These are phyloP conservation scores for Jacaranda copaia DNA, from an alignment of 257 asterid genomes.

Conservation along the genomic window DNA sequence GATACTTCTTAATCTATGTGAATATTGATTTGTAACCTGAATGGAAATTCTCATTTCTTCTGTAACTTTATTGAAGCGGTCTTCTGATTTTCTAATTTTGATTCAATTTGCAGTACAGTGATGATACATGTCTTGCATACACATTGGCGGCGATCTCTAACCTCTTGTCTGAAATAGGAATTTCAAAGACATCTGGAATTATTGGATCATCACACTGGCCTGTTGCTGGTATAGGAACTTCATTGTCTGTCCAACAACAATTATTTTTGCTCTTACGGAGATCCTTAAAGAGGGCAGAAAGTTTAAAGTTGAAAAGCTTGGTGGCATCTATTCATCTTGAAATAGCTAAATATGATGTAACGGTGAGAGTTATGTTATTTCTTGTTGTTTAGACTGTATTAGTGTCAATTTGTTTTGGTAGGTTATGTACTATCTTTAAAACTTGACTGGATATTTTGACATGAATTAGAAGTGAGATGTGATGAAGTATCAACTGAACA, in stretches of 20 bases:
- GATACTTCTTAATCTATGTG: constrained; percentile 6
- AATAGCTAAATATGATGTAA: constrained; percentile 83
- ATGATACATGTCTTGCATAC: constrained; percentile 92
- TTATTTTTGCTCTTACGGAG: constrained; percentile 86
- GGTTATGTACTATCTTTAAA: background rate
- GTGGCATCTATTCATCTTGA: constrained; percentile 92
- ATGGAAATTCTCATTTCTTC: background rate
- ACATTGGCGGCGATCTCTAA: constrained; percentile 87
- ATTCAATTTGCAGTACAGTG: constrained; percentile 73
- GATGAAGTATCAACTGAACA: background rate
- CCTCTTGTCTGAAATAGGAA: constrained; percentile 81
- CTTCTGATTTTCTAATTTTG: constrained; percentile 29
- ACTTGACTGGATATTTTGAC: constrained; percentile 6
- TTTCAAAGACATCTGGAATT: constrained; percentile 77
- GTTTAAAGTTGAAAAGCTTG: constrained; percentile 75
- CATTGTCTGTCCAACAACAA: constrained; percentile 87
- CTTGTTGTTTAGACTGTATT: constrained; percentile 8
- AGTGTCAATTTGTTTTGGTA: background rate
- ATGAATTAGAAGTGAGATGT: constrained; percentile 9
- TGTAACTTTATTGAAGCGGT: constrained; percentile 10
- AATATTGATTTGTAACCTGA: constrained; percentile 19
- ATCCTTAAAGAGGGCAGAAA: constrained; percentile 91
- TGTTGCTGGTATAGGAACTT: constrained; percentile 72
- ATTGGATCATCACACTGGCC: constrained; percentile 82
- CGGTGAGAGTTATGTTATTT: constrained; percentile 55